Evolutionary conservation across 2,329 filamentous ascomycete species (phyloP).

Genomic region (Plenodomus biglobosus): DNA sequence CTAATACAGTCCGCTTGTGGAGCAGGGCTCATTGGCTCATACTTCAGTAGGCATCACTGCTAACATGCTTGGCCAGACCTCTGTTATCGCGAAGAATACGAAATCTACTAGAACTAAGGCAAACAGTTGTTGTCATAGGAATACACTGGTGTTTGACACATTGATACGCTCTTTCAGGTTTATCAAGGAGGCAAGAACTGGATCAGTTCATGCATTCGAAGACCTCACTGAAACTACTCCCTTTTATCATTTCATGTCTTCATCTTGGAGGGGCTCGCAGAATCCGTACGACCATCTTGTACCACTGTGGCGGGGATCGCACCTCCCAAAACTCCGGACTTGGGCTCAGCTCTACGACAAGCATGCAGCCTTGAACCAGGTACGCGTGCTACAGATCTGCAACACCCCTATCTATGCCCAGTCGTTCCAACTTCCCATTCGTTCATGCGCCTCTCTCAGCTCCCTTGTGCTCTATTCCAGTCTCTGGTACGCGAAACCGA

Average conservation of each 20-base stretch:
- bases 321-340: conserved; percentile 18
- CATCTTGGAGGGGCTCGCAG: background rate
- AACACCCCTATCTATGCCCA: conserved; percentile 5
- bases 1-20: background rate
- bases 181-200: background rate
- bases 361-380: conserved; percentile 10
- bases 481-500: conserved; percentile 10
- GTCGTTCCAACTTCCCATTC: conserved; percentile 9
- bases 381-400: conserved; percentile 16
- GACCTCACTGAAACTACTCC: conserved; percentile 3
- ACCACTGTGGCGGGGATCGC: conserved; percentile 15
- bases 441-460: conserved; percentile 5
- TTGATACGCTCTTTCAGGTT: background rate
- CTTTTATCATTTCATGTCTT: background rate
- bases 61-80: background rate
- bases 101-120: background rate
- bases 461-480: conserved; percentile 18
- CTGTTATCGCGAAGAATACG: background rate
- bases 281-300: conserved; percentile 10
- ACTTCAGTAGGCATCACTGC: background rate
- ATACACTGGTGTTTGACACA: background rate
- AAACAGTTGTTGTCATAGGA: background rate
- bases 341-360: conserved; percentile 18
- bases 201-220: background rate
- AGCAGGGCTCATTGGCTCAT: background rate